phyloP scores from a whole-genome alignment of 2,329 filamentous ascomycete species.

The Beauveria caledonica region DNA sequence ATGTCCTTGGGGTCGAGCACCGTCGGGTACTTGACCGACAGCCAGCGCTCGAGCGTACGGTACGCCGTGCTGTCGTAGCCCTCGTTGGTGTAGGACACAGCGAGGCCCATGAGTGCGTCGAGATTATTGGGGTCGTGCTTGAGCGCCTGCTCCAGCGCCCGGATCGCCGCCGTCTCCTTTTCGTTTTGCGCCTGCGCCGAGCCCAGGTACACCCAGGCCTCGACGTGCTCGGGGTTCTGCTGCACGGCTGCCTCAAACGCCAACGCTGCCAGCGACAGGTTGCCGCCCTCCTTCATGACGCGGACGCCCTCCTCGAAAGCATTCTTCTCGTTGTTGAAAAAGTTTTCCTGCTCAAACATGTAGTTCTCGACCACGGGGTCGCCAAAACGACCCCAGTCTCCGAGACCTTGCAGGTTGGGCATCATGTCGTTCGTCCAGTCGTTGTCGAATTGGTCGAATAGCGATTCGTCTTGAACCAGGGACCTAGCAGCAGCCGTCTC shows the following conservation, averaged over 20 bases:
- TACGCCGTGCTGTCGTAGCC: constrained; percentile 97
- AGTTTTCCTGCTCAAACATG: constrained; percentile 89
- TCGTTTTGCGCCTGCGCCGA: constrained; percentile 95
- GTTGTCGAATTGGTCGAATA: constrained; percentile 62
- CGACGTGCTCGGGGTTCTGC: constrained; percentile 76
- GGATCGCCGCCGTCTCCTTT: constrained; percentile 92
- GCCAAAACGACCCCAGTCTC: constrained; percentile 57
- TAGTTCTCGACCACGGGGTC: constrained; percentile 83
- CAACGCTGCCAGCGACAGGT: constrained; percentile 83
- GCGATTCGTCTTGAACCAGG: constrained; percentile 57
- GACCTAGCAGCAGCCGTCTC: constrained; percentile 62
- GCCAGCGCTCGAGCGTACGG: constrained; percentile 90
- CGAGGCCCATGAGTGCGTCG: constrained; percentile 85
- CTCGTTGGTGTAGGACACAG: constrained; percentile 97
- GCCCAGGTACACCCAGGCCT: constrained; percentile 90
- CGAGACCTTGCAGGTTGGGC: constrained; percentile 51
- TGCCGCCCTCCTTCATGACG: constrained; percentile 89
- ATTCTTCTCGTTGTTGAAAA: constrained; percentile 72
- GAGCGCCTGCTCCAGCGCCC: constrained; percentile 83
- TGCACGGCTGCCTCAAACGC: constrained; percentile 95
- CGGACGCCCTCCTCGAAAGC: constrained; percentile 89
- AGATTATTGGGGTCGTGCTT: constrained; percentile 83
- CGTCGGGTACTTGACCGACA: constrained; percentile 86
- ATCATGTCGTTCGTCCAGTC: constrained; percentile 61
- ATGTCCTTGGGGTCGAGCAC: constrained; percentile 67